A percentile compares a stretch with the other conserved stretches of the same genome.
Evolutionary conservation across 202 grass and related monocot genomes (phyloP).

Genomic region (Bolboschoenoplectus hybrid): DNA sequence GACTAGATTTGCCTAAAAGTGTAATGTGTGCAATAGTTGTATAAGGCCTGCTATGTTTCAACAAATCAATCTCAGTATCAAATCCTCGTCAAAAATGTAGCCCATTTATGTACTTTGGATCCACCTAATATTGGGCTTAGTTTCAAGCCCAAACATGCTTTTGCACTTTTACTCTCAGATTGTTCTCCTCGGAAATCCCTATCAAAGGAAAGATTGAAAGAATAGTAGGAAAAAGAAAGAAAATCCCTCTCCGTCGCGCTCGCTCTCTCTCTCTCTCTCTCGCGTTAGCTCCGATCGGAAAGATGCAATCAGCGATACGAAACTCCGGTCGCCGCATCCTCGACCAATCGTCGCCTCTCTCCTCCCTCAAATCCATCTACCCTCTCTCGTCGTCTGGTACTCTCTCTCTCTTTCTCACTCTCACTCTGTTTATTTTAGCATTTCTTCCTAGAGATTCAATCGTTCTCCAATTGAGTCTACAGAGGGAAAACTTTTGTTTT

Average conservation of each 20-base stretch:
- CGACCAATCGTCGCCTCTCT: constrained; percentile 37
- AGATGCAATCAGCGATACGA: constrained; percentile 44
- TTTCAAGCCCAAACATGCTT: not conserved
- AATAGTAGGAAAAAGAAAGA: not conserved
- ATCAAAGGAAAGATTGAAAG: not conserved
- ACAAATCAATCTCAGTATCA: not conserved
- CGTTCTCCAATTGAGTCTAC: constrained; percentile 10
- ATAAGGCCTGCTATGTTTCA: not conserved
- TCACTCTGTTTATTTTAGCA: not conserved
- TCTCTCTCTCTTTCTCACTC: not conserved
- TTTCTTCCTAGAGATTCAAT: constrained; percentile 18
- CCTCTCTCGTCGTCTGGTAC: constrained; percentile 32
- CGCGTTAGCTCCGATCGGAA: constrained; percentile 21
- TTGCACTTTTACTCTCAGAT: not conserved
- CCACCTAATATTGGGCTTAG: not conserved
- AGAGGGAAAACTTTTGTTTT: not conserved
- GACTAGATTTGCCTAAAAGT: not conserved
- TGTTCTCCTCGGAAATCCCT: not conserved
- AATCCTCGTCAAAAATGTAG: not conserved
- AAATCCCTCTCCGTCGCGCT: not conserved
- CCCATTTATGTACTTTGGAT: not conserved
- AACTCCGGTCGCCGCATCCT: constrained; percentile 39
- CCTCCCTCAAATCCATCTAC: constrained; percentile 40
- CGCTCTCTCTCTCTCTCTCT: not conserved
- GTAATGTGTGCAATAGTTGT: not conserved